Conservation (phyloP, 2,329 filamentous ascomycete genomes). For the Pseudocercospora vitis region DNA sequence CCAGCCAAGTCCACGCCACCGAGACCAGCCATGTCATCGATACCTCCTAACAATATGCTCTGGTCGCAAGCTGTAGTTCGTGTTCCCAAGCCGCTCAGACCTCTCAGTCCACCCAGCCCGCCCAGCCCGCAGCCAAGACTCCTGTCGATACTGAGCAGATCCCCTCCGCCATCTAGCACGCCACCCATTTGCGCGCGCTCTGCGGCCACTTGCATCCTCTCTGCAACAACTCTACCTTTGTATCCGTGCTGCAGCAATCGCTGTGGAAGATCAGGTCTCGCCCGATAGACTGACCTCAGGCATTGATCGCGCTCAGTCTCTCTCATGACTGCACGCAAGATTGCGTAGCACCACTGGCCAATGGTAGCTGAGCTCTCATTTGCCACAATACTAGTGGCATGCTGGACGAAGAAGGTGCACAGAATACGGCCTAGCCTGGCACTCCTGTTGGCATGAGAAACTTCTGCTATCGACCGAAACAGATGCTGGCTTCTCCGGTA, state of each 20-base stretch:
- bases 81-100: neutral
- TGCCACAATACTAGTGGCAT: constrained; percentile 15
- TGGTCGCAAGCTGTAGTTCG: neutral
- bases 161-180: neutral
- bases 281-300: constrained; percentile 9
- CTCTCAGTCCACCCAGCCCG: constrained; percentile 1
- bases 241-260: constrained; percentile 11
- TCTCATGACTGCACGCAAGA: constrained; percentile 16
- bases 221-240: constrained; percentile 16
- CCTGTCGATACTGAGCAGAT: constrained; percentile 1
- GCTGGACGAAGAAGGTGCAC: constrained; percentile 16
- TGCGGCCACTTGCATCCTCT: constrained; percentile 9
- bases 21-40: constrained; percentile 2
- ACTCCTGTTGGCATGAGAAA: constrained; percentile 15
- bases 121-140: neutral
- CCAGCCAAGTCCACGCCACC: constrained; percentile 1
- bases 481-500: constrained; percentile 18
- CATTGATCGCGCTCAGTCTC: constrained; percentile 15
- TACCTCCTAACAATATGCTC: neutral
- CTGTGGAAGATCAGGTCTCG: constrained; percentile 17
- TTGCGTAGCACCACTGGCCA: constrained; percentile 19
- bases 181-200: neutral
- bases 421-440: constrained; percentile 12
- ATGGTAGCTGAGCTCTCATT: constrained; percentile 16
- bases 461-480: constrained; percentile 17